A percentile compares a stretch with the other conserved stretches of the same genome.
These are phyloP conservation scores for Ceratocystis variospora DNA, from an alignment of 2,329 filamentous ascomycete genomes.

Conservation along the genomic window DNA sequence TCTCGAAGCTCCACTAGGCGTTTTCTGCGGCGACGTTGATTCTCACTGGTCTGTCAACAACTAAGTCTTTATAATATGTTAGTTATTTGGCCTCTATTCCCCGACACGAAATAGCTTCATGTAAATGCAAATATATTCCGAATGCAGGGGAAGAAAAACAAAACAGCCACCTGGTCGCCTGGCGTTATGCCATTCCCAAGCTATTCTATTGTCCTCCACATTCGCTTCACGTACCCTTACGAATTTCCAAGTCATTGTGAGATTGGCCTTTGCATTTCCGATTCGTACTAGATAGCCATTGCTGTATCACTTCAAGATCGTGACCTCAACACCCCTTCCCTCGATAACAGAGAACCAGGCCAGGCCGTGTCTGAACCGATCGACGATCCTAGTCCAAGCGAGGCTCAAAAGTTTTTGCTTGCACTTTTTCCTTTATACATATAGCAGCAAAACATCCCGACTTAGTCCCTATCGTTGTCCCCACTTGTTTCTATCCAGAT, in stretches of 20 bases:
- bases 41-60: neutral
- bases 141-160: too few species aligned
- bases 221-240: neutral
- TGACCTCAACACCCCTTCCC: neutral
- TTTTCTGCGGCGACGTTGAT: neutral
- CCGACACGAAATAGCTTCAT: neutral
- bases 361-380: neutral
- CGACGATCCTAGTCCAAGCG: neutral
- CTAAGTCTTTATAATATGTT: neutral
- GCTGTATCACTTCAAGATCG: neutral
- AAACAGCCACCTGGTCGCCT: too few species aligned
- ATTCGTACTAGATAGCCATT: neutral
- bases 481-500: neutral
- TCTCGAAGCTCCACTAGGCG: too few species aligned
- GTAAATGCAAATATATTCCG: too few species aligned
- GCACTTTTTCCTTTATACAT: neutral
- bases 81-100: neutral
- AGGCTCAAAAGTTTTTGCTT: neutral
- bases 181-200: too few species aligned
- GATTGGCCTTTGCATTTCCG: neutral
- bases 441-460: too few species aligned
- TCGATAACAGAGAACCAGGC: neutral
- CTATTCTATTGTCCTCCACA: neutral
- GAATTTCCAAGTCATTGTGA: neutral
- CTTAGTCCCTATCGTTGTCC: neutral